These are phyloP conservation scores for Fusarium irregulare DNA, from an alignment of 2,329 filamentous ascomycete species.

Conservation along the genomic window DNA sequence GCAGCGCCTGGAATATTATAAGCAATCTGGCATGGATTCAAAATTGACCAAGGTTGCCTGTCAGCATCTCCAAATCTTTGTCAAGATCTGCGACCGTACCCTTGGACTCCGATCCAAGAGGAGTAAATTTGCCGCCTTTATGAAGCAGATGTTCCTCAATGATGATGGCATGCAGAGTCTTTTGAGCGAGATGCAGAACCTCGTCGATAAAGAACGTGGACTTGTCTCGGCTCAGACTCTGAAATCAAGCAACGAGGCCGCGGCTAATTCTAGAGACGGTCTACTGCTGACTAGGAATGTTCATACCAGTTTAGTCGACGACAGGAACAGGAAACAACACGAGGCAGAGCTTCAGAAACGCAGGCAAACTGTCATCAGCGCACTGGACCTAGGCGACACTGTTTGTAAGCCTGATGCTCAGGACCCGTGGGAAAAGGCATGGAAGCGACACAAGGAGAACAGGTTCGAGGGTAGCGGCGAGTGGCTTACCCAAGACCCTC, in stretches of 20 bases:
- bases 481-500: not conserved
- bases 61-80: slow-evolving; percentile 1
- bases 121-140: not conserved
- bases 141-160: slow-evolving; percentile 7
- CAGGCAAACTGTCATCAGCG: not conserved
- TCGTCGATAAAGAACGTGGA: not conserved
- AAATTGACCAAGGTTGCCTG: not conserved
- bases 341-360: not conserved
- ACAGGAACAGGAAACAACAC: not conserved
- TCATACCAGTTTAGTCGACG: not conserved
- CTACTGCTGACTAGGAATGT: not conserved
- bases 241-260: not conserved
- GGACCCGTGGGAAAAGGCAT: not conserved
- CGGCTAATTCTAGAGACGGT: not conserved
- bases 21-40: not conserved
- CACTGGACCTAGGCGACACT: not conserved
- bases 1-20: not conserved
- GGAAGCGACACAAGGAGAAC: not conserved
- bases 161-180: slow-evolving; percentile 3
- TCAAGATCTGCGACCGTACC: not conserved
- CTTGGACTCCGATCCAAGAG: not conserved
- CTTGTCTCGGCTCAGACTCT: not conserved
- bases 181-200: not conserved
- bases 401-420: not conserved
- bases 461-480: not conserved